Percentiles rank a stretch among this genome's conserved stretches.
phyloP scores from a whole-genome alignment of 1,139 yeast genomes.

The Candida anutae region DNA sequence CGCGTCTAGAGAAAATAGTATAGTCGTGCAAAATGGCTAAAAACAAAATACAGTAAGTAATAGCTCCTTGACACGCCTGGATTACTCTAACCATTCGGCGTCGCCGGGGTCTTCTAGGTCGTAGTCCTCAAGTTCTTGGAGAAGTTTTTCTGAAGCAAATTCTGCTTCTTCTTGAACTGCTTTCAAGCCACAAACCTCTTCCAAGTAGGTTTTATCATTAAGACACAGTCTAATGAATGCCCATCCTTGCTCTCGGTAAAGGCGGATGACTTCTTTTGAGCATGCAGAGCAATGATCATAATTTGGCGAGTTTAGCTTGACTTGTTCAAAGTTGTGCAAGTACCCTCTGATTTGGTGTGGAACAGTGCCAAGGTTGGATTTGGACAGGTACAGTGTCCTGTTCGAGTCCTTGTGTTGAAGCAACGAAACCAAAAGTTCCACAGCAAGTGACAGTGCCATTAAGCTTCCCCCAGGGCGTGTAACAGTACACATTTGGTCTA shows the following conservation, averaged over 20 bases:
- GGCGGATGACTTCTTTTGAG: conserved; percentile 47
- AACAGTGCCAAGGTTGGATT: conserved; percentile 52
- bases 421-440: conserved; percentile 69
- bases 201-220: conserved; percentile 57
- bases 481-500: conserved; percentile 98
- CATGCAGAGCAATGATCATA: conserved; percentile 84
- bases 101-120: too few relatives aligned
- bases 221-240: conserved; percentile 67
- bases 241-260: conserved; percentile 59
- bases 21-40: too few relatives aligned
- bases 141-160: conserved; percentile 35
- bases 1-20: too few relatives aligned
- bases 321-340: conserved; percentile 53
- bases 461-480: conserved; percentile 94
- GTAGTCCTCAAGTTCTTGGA: conserved; percentile 31
- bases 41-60: too few relatives aligned
- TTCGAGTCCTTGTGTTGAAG: conserved; percentile 57
- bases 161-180: conserved; percentile 72
- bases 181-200: conserved; percentile 68
- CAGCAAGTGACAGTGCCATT: conserved; percentile 81
- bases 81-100: too few relatives aligned
- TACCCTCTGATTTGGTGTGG: conserved; percentile 94
- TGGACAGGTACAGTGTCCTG: conserved; percentile 31
- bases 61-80: too few relatives aligned
- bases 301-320: conserved; percentile 62